These are phyloP conservation scores for Termitomyces sp. DNA, from an alignment of 768 basidiomycete genomes.

Conservation along the genomic window DNA sequence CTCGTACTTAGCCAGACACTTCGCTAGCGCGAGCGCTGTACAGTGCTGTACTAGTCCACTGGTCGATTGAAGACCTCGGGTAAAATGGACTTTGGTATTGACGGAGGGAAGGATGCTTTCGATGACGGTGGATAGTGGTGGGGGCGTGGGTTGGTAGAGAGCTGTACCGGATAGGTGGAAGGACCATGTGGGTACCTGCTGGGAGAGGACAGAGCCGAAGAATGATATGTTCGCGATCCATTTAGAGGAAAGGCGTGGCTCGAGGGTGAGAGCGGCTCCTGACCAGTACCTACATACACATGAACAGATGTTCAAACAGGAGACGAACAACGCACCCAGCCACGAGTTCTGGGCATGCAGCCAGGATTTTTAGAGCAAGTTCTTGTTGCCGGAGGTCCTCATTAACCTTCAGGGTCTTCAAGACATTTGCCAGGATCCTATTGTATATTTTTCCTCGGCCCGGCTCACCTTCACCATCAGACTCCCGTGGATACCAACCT, in stretches of 20 bases:
- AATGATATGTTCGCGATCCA: constrained; percentile 92
- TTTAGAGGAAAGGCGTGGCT: constrained; percentile 81
- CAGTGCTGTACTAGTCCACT: constrained; percentile 82
- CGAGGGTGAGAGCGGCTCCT: constrained; percentile 62
- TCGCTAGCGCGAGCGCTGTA: constrained; percentile 70
- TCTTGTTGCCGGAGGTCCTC: constrained; percentile 86
- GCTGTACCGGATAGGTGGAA: constrained; percentile 49
- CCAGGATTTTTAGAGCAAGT: constrained; percentile 73
- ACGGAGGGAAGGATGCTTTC: constrained; percentile 76
- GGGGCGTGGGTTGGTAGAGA: constrained; percentile 67
- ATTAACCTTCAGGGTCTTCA: constrained; percentile 77
- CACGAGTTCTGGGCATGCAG: constrained; percentile 82
- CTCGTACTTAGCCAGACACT: constrained; percentile 69
- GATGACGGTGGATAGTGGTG: constrained; percentile 63
- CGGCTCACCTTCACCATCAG: constrained; percentile 37
- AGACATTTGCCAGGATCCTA: constrained; percentile 71
- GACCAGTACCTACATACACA: constrained; percentile 60
- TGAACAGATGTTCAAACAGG: constrained; percentile 8
- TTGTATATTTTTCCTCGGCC: constrained; percentile 62
- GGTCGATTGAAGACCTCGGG: constrained; percentile 73
- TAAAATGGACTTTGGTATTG: constrained; percentile 65
- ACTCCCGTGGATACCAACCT: constrained; percentile 86
- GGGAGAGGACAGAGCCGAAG: constrained; percentile 70
- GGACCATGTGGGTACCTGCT: constrained; percentile 59
- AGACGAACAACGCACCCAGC: constrained; percentile 46